Evolutionary conservation across 2,329 filamentous ascomycete species (phyloP).

Genomic region (Fusarium secorum): DNA sequence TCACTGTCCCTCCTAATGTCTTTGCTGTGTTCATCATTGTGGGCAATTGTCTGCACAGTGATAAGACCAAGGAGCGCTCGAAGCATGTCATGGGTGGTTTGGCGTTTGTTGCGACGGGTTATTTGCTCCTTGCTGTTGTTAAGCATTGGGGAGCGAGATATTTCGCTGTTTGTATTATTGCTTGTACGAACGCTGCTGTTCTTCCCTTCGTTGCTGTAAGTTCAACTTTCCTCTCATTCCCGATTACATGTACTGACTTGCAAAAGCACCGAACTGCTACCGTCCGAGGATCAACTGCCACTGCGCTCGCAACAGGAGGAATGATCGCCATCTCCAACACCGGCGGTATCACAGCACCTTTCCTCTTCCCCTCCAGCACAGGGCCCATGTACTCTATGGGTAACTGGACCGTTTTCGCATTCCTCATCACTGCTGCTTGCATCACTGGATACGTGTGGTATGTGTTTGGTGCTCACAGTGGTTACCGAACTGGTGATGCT

Average conservation of each 20-base stretch:
- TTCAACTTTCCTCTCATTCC: background rate
- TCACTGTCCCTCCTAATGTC: slow-evolving; percentile 50
- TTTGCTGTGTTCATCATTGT: slow-evolving; percentile 47
- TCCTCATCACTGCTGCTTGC: slow-evolving; percentile 38
- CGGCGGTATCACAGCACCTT: slow-evolving; percentile 47
- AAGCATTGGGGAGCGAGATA: slow-evolving; percentile 43
- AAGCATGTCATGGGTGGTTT: slow-evolving; percentile 44
- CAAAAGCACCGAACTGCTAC: slow-evolving; percentile 46
- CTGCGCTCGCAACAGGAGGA: slow-evolving; percentile 46
- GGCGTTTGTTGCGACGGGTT: slow-evolving; percentile 42
- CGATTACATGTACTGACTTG: background rate
- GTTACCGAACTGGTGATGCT: slow-evolving; percentile 41
- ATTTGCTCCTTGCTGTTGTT: slow-evolving; percentile 44
- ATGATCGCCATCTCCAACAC: slow-evolving; percentile 48
- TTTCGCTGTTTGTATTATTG: slow-evolving; percentile 45
- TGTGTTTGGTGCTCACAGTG: slow-evolving; percentile 44
- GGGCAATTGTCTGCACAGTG: slow-evolving; percentile 45
- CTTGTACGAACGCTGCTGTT: slow-evolving; percentile 46
- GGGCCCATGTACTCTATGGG: slow-evolving; percentile 47
- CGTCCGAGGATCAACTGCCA: slow-evolving; percentile 45
- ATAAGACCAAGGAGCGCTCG: slow-evolving; percentile 44
- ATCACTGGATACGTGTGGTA: slow-evolving; percentile 45
- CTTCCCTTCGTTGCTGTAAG: slow-evolving; percentile 46
- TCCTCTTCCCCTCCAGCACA: slow-evolving; percentile 44
- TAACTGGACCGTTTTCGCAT: slow-evolving; percentile 47